Base-by-base conservation (phyloP, 2,329 filamentous ascomycete species). In the Botrytis squamosa region DNA sequence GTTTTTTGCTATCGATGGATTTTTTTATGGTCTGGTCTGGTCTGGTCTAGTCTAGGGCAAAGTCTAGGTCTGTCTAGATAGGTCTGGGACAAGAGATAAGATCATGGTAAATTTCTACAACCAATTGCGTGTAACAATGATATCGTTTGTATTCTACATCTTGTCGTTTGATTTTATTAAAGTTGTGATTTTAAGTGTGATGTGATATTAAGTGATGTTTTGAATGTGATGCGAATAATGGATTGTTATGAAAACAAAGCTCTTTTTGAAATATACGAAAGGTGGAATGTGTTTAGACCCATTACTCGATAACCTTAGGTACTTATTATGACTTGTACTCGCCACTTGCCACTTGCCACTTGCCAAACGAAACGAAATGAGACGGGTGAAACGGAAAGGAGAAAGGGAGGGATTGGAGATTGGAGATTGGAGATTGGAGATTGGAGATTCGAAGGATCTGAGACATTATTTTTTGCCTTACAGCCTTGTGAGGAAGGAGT, bases 121-220 rank as follows among this genome's bases (percentile, higher is more conserved):
- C 64, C 74, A 57, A 75, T 76, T 78, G 74, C 72, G 76, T 77
- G 77, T 76, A 77, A 73, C 77, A 77, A 80, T 76, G 77, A 75
- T 74, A 75, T 78, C 38, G 25, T 75, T 81, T 67, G 79, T 81
- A 80, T 77, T 80, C 79, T 81, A 80, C 77, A 75, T 79, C 65
- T 77, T 38, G 20, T 36, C 71, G 72, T 76, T 77, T 77, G 22
- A 49, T 36, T 44, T 12, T 36, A 9, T 42, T n/a, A 7, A 38
- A 25, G 25, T n/a, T 64, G 38, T 64, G 25, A 29, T 46, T 18
- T 65, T 18, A 16, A 33, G 7, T 29, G n/a, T 33, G 38, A 44
- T 44, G 62, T 65, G 29, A 29, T 64, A 18, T 42, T 12, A 36
- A 12, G 29, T 52, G 9, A 52, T n/a, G 25, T n/a, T 3, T 1